These are phyloP conservation scores for Calonectria honghensis DNA, from an alignment of 2,329 filamentous ascomycete genomes.

Conservation along the genomic window DNA sequence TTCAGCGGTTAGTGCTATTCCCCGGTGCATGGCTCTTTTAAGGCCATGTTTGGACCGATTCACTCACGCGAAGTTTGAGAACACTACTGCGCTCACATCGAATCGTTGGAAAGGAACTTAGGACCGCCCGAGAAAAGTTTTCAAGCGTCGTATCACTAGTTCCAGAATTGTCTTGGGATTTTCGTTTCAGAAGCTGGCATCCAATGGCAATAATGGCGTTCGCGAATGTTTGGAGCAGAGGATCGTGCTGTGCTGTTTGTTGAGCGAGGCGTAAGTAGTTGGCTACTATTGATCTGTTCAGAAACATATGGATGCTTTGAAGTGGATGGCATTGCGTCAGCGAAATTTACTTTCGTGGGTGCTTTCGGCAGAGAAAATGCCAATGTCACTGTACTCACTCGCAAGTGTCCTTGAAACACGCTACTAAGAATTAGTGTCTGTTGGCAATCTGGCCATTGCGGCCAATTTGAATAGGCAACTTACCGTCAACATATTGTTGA, in stretches of 20 bases:
- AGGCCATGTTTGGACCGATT: not conserved
- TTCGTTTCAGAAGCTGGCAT: not conserved
- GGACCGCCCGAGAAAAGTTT: not conserved
- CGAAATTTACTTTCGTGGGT: accelerated
- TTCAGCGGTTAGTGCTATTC: not conserved
- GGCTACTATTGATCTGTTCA: not conserved
- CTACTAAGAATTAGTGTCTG: not conserved
- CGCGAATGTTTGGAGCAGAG: not conserved
- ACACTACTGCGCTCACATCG: not conserved
- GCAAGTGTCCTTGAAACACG: not conserved
- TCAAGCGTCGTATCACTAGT: conserved; percentile 8
- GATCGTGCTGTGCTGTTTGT: not conserved
- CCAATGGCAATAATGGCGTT: conserved; percentile 12
- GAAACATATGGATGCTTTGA: not conserved
- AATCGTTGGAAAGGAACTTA: not conserved
- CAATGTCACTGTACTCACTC: not conserved
- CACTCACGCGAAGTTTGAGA: conserved; percentile 5
- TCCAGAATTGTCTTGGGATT: not conserved
- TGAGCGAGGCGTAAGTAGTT: not conserved
- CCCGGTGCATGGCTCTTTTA: not conserved
- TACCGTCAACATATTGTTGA: conserved; percentile 9
- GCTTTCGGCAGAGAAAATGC: not conserved
- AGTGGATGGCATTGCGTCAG: too few relatives aligned
- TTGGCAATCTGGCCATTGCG: too few relatives aligned
- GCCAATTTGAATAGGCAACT: not conserved